Conservation (phyloP, 345 rosid species). For the Linum tenue region DNA sequence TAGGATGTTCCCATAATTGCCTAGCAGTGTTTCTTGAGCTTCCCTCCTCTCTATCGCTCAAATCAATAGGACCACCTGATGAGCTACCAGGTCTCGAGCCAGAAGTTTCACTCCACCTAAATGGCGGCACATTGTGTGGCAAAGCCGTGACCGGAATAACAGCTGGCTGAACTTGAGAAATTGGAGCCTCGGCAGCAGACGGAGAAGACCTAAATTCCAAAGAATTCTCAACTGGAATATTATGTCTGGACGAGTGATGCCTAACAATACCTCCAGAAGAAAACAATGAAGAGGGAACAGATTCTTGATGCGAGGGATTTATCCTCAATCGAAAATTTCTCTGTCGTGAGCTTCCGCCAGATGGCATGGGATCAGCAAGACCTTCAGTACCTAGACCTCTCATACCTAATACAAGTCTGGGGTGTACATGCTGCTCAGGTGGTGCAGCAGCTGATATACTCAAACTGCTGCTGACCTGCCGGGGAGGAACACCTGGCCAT, state of each 20-base stretch:
- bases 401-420: conserved; percentile 36
- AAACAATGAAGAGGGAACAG: conserved; percentile 30
- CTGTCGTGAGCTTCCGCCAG: conserved; percentile 21
- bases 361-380: conserved; percentile 27
- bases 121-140: conserved; percentile 41
- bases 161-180: conserved; percentile 30
- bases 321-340: conserved; percentile 52
- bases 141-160: conserved; percentile 37
- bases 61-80: conserved; percentile 22
- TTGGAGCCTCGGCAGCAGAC: conserved; percentile 23
- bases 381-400: conserved; percentile 32
- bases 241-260: conserved; percentile 33
- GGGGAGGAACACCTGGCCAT: conserved; percentile 30
- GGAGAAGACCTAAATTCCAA: conserved; percentile 33
- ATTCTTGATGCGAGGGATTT: conserved; percentile 42
- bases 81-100: conserved; percentile 34
- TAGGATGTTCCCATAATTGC: conserved; percentile 41
- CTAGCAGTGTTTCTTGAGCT: conserved; percentile 36
- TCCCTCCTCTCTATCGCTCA: conserved; percentile 38
- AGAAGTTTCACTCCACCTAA: conserved; percentile 47
- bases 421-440: conserved; percentile 30
- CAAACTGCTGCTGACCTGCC: conserved; percentile 28
- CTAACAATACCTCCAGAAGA: conserved; percentile 39
- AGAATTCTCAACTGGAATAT: conserved; percentile 33
- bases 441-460: conserved; percentile 24